phyloP scores from a whole-genome alignment of 208 protist genomes.

The Crithidia acanthocephali region DNA sequence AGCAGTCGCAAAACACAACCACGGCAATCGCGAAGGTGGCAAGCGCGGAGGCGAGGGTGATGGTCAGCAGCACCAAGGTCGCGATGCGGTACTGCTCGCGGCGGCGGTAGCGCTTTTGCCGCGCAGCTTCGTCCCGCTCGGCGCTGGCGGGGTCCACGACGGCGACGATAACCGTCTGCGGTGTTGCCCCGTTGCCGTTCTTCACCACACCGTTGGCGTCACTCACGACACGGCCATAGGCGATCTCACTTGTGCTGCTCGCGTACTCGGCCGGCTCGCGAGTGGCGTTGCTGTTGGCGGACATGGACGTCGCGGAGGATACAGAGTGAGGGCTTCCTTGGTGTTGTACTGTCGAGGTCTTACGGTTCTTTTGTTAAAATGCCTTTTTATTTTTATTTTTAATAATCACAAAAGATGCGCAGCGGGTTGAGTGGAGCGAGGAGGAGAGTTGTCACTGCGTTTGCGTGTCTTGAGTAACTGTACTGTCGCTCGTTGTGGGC shows the following conservation, averaged over 20 bases:
- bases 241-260: background rate
- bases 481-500: too few species aligned
- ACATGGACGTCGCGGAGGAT: background rate
- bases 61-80: background rate
- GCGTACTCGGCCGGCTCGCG: conserved; percentile 2
- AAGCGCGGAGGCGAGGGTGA: background rate
- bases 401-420: too few species aligned
- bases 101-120: background rate
- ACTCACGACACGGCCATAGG: background rate
- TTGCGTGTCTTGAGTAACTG: too few species aligned
- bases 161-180: too few species aligned
- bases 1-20: conserved; percentile 3
- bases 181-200: background rate
- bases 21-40: background rate
- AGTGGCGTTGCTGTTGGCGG: background rate
- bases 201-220: background rate
- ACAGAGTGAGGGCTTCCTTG: too few species aligned
- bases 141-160: background rate
- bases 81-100: background rate
- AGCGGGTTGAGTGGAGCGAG: too few species aligned
- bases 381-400: too few species aligned
- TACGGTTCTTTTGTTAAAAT: too few species aligned
- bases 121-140: background rate
- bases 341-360: too few species aligned
- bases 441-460: too few species aligned